Evolutionary conservation across 1,284 basidiomycete genomes (phyloP).

Genomic region (Puccinia triticina): DNA sequence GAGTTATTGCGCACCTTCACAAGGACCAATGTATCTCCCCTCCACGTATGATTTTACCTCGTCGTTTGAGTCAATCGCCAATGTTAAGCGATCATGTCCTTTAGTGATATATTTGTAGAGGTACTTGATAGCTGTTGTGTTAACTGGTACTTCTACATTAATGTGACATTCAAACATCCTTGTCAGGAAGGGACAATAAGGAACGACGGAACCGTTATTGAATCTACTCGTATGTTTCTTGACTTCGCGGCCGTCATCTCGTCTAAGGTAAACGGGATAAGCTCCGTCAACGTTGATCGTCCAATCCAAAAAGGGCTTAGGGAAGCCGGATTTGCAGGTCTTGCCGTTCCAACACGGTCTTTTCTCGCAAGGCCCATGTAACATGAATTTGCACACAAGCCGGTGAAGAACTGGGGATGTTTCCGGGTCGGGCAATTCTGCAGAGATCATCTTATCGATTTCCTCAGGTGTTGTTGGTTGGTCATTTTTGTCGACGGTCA

Average conservation of each 20-base stretch:
- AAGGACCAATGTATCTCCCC: slow-evolving; percentile 5
- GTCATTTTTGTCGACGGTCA: too few species aligned
- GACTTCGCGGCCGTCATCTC: neutral
- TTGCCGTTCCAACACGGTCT: neutral
- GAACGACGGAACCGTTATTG: slow-evolving; percentile 53
- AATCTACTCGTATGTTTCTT: neutral
- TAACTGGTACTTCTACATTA: too few species aligned
- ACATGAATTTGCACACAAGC: neutral
- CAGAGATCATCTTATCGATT: slow-evolving; percentile 62
- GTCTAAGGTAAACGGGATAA: neutral
- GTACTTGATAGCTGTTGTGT: too few species aligned
- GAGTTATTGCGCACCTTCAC: too few species aligned
- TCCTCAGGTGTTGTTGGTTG: too few species aligned
- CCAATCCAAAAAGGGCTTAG: neutral
- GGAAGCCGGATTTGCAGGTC: slow-evolving; percentile 8
- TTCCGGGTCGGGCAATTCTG: slow-evolving; percentile 62
- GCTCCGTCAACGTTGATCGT: neutral
- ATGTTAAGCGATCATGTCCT: too few species aligned
- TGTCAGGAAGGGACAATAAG: slow-evolving; percentile 14
- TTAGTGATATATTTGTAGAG: too few species aligned
- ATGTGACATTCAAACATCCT: too few species aligned
- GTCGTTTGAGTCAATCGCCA: too few species aligned
- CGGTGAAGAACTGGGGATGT: slow-evolving; percentile 60
- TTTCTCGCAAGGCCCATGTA: slow-evolving; percentile 58
- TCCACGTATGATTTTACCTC: neutral